These are phyloP conservation scores for Acacia acuminata DNA, from an alignment of 306 rosid species.

Conservation along the genomic window DNA sequence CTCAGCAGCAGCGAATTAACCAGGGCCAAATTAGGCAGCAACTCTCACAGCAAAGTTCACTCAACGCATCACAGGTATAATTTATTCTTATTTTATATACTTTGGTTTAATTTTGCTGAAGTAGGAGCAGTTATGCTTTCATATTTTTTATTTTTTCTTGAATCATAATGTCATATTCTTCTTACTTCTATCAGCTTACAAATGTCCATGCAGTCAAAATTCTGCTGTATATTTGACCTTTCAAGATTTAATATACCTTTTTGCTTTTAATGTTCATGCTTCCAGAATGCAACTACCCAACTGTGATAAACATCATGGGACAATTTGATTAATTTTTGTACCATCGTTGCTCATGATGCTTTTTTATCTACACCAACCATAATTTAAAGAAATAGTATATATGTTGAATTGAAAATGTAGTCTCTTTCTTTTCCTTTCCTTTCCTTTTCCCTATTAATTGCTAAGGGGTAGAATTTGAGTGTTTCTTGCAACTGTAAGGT, in stretches of 20 bases:
- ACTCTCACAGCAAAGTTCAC: slow-evolving; percentile 69
- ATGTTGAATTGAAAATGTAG: slow-evolving; percentile 7
- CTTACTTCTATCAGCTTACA: slow-evolving; percentile 18
- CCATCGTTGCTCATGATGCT: slow-evolving; percentile 5
- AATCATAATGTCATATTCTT: slow-evolving; percentile 16
- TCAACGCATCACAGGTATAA: slow-evolving; percentile 68
- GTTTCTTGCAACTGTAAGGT: slow-evolving; percentile 1
- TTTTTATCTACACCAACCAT: slow-evolving; percentile 7
- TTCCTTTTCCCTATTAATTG: neutral
- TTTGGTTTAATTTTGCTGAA: slow-evolving; percentile 22
- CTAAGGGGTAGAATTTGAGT: neutral
- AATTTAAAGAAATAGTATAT: neutral
- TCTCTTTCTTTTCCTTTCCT: neutral
- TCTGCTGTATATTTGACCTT: slow-evolving; percentile 4
- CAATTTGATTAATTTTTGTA: slow-evolving; percentile 9
- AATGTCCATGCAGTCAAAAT: slow-evolving; percentile 9
- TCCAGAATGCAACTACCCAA: neutral
- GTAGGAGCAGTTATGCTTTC: slow-evolving; percentile 9
- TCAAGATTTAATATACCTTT: slow-evolving; percentile 1
- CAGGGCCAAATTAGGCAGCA: slow-evolving; percentile 83
- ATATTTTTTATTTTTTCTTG: slow-evolving; percentile 1
- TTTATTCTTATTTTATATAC: slow-evolving; percentile 22
- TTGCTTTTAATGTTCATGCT: slow-evolving; percentile 6
- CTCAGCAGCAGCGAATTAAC: slow-evolving; percentile 78
- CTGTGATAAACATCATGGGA: slow-evolving; percentile 6